Percentiles rank a stretch among this genome's conserved stretches.
Evolutionary conservation across 148 eudicot species (phyloP).

Genomic region (Selenicereus undatus): DNA sequence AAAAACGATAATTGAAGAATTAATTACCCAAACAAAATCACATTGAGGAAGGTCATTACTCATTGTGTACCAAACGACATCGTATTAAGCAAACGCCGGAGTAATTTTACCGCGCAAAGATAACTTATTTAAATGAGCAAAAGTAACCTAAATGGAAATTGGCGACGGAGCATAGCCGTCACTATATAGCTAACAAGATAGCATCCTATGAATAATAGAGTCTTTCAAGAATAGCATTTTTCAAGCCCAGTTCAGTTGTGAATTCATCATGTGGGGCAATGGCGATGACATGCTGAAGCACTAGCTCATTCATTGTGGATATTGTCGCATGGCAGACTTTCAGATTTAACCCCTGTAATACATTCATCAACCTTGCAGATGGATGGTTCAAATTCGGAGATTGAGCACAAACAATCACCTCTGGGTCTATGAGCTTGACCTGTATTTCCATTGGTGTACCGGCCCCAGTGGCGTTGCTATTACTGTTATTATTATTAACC

Average conservation of each 20-base stretch:
- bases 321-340: constrained; percentile 31
- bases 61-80: no score
- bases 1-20: no score
- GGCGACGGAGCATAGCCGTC: no score
- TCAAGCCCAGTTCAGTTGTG: constrained; percentile 22
- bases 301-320: constrained; percentile 30
- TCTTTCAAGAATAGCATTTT: constrained; percentile 25
- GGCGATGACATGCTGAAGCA: constrained; percentile 40
- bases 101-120: no score
- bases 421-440: constrained; percentile 33
- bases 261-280: constrained; percentile 20
- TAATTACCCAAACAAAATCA: no score
- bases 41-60: no score
- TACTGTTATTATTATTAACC: not conserved
- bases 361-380: constrained; percentile 36
- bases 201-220: not conserved
- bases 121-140: no score
- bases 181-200: no score
- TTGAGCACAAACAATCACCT: constrained; percentile 35
- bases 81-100: no score
- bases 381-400: constrained; percentile 29
- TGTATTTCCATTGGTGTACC: constrained; percentile 8
- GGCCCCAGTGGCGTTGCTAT: no score
- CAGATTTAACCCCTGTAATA: constrained; percentile 24
- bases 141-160: no score